phyloP scores from a whole-genome alignment of 2,329 filamentous ascomycete species.

The Pseudogymnoascus pannorum region DNA sequence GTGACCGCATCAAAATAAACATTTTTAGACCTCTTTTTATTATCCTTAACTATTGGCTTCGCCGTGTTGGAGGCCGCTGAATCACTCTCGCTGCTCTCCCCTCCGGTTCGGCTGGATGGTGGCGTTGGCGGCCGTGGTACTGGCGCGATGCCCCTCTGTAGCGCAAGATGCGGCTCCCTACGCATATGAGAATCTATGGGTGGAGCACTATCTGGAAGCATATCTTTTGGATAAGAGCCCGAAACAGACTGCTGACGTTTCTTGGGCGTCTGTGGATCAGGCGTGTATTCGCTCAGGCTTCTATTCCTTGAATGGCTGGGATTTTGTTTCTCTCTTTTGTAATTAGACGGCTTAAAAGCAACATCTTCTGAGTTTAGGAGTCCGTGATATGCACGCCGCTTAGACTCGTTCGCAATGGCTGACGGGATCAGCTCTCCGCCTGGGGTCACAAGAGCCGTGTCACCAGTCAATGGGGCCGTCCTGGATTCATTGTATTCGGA shows the following conservation, averaged over 20 bases:
- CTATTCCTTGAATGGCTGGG: slow-evolving; percentile 50
- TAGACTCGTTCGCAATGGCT: slow-evolving; percentile 44
- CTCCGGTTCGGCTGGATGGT: slow-evolving; percentile 67
- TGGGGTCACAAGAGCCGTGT: slow-evolving; percentile 43
- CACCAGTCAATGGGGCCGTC: slow-evolving; percentile 29
- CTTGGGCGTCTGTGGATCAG: slow-evolving; percentile 62
- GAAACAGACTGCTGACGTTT: slow-evolving; percentile 66
- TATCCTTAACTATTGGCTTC: slow-evolving; percentile 23
- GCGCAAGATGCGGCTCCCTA: slow-evolving; percentile 74
- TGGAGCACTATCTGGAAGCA: slow-evolving; percentile 40
- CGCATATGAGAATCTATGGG: slow-evolving; percentile 49
- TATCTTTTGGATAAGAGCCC: slow-evolving; percentile 45
- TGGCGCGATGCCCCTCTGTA: slow-evolving; percentile 64
- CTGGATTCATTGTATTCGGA: slow-evolving; percentile 6
- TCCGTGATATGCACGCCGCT: slow-evolving; percentile 49
- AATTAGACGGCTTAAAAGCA: slow-evolving; percentile 17
- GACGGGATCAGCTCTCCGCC: slow-evolving; percentile 46
- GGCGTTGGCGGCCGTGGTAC: slow-evolving; percentile 66
- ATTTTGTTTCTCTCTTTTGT: slow-evolving; percentile 9
- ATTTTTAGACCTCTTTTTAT: slow-evolving; percentile 32
- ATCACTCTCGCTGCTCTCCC: slow-evolving; percentile 41
- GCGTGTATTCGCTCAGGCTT: slow-evolving; percentile 82
- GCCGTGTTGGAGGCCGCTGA: slow-evolving; percentile 37
- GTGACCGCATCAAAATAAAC: slow-evolving; percentile 67
- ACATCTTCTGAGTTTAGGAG: slow-evolving; percentile 28